Conservation (phyloP, 345 rosid species). For the Psidium guajava region DNA sequence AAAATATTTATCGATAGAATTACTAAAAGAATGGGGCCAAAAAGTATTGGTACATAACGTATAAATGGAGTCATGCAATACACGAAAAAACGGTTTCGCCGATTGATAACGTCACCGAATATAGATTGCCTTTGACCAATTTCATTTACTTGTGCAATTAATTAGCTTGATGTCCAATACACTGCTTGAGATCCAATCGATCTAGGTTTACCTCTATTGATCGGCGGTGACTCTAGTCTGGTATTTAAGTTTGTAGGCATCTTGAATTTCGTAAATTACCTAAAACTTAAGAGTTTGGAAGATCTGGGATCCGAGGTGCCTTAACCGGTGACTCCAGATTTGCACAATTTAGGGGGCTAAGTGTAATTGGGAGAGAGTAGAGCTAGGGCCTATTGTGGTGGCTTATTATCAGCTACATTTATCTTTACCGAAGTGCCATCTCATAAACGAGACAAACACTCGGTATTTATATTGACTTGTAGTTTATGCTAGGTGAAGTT, state of each 20-base stretch:
- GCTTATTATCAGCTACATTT: neutral
- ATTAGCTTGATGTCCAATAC: neutral
- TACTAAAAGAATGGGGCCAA: too few relatives aligned
- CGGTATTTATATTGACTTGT: neutral
- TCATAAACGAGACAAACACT: neutral
- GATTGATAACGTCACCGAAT: neutral
- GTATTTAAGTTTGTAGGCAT: neutral
- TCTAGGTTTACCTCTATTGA: neutral
- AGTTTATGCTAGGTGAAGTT: neutral
- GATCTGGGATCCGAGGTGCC: neutral
- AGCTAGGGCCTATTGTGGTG: neutral
- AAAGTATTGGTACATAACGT: too few relatives aligned
- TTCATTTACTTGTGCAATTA: neutral
- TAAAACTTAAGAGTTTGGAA: neutral
- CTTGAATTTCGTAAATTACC: neutral
- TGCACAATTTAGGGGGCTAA: neutral
- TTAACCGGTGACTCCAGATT: neutral
- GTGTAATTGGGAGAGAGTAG: neutral
- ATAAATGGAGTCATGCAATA: neutral
- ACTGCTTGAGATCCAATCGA: neutral
- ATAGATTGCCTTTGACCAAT: neutral
- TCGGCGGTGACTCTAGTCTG: fast-evolving
- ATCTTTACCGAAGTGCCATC: neutral
- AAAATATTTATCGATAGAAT: too few relatives aligned
- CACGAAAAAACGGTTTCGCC: neutral